Percentiles rank a stretch among this genome's conserved stretches.
Evolutionary conservation across 2,329 filamentous ascomycete species (phyloP).

Genomic region (Botrytis deweyae): DNA sequence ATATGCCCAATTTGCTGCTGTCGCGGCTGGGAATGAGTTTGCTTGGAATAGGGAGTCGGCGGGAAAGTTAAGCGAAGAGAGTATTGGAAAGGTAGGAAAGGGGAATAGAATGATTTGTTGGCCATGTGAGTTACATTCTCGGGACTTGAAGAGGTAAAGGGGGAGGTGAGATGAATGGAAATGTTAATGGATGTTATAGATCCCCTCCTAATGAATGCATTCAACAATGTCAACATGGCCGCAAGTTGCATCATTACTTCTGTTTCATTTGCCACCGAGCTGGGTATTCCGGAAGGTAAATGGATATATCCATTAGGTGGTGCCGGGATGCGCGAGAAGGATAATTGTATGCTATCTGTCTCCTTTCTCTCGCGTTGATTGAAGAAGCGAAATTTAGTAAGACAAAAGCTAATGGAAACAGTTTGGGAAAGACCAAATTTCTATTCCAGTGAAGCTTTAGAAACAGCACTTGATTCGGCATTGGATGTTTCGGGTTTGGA

Average conservation of each 20-base stretch:
- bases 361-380: neutral
- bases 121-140: slow-evolving; percentile 52
- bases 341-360: slow-evolving; percentile 47
- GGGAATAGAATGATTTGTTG: slow-evolving; percentile 67
- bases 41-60: slow-evolving; percentile 57
- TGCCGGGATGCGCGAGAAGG: slow-evolving; percentile 58
- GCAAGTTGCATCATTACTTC: slow-evolving; percentile 61
- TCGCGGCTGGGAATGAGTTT: slow-evolving; percentile 52
- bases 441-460: slow-evolving; percentile 57
- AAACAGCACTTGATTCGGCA: slow-evolving; percentile 54
- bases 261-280: slow-evolving; percentile 50
- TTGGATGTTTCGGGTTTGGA: slow-evolving; percentile 49
- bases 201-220: slow-evolving; percentile 68
- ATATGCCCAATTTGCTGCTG: slow-evolving; percentile 59
- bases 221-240: slow-evolving; percentile 66
- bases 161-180: neutral
- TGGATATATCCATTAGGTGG: slow-evolving; percentile 66
- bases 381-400: neutral
- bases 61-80: slow-evolving; percentile 45
- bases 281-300: slow-evolving; percentile 53
- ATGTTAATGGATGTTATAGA: slow-evolving; percentile 46
- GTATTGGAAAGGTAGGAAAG: slow-evolving; percentile 53
- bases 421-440: slow-evolving; percentile 64
- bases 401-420: slow-evolving; percentile 35
- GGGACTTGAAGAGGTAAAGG: rapidly evolving